Conservation (phyloP, 2,329 filamentous ascomycete species). For the Trichoderma atrobrunneum region DNA sequence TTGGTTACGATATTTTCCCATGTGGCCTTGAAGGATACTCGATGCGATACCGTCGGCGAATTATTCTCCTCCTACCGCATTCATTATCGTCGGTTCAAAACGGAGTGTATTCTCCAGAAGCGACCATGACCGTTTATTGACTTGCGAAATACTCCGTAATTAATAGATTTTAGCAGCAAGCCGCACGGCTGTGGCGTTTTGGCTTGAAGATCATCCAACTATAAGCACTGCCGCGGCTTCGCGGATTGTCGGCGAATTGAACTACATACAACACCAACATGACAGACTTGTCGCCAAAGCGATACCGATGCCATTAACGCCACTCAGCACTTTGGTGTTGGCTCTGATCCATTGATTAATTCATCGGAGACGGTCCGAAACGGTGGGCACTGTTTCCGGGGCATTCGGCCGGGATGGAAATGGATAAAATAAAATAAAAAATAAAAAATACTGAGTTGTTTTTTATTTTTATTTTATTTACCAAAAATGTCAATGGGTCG, state of each 20-base stretch:
- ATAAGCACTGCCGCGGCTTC: neutral
- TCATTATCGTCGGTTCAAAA: neutral
- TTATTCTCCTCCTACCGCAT: neutral
- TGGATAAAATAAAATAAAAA: neutral
- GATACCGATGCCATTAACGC: neutral
- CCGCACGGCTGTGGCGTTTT: slow-evolving; percentile 2
- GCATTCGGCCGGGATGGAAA: neutral
- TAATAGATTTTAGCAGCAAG: neutral
- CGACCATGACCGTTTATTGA: neutral
- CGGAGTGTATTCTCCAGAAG: neutral
- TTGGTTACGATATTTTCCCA: neutral
- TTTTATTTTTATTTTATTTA: neutral
- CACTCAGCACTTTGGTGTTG: neutral
- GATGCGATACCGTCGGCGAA: neutral
- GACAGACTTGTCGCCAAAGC: neutral
- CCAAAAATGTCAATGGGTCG: neutral
- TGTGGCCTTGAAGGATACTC: neutral
- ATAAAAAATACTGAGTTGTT: neutral
- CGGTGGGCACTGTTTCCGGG: neutral
- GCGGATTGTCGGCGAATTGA: neutral
- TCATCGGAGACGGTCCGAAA: slow-evolving; percentile 13
- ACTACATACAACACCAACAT: neutral
- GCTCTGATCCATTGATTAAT: neutral
- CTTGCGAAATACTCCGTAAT: neutral
- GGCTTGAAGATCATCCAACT: neutral